phyloP scores from a whole-genome alignment of 257 asterid genomes.

The Hygrophila difformis region DNA sequence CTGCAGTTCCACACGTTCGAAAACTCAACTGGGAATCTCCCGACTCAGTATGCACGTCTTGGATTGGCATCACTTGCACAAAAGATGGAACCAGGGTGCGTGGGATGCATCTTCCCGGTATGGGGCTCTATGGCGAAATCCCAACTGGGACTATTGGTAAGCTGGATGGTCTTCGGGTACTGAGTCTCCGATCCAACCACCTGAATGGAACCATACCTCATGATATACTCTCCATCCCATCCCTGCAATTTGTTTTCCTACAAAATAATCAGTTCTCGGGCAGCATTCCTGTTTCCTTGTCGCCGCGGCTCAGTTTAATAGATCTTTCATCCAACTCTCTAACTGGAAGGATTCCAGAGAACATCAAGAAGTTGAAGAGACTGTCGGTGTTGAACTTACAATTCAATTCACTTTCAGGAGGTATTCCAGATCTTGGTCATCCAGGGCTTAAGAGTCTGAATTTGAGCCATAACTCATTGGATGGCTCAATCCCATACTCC shows the following conservation, averaged over 20 bases:
- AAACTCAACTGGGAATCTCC: conserved; percentile 57
- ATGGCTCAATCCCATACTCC: conserved; percentile 58
- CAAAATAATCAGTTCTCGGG: conserved; percentile 84
- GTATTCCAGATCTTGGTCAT: conserved; percentile 39
- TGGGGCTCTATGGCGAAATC: conserved; percentile 68
- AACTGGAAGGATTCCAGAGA: conserved; percentile 51
- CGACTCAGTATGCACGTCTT: conserved; percentile 46
- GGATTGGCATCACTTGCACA: conserved; percentile 76
- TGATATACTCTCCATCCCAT: conserved; percentile 62
- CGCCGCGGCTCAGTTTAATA: conserved; percentile 41
- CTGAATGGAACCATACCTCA: conserved; percentile 57
- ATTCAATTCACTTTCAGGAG: conserved; percentile 49
- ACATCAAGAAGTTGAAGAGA: conserved; percentile 31
- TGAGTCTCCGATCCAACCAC: conserved; percentile 66
- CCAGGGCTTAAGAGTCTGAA: conserved; percentile 48
- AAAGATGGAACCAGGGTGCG: conserved; percentile 41
- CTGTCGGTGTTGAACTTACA: conserved; percentile 53
- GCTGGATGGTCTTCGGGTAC: conserved; percentile 50
- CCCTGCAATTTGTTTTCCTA: conserved; percentile 55
- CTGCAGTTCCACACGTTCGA: conserved; percentile 59
- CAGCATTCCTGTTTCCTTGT: conserved; percentile 33
- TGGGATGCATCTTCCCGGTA: conserved; percentile 70
- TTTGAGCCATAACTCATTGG: conserved; percentile 54
- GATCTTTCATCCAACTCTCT: conserved; percentile 77
- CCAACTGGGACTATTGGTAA: conserved; percentile 56